phyloP scores from a whole-genome alignment of 176 grass and related monocot genomes.

The Avena atlantica region DNA sequence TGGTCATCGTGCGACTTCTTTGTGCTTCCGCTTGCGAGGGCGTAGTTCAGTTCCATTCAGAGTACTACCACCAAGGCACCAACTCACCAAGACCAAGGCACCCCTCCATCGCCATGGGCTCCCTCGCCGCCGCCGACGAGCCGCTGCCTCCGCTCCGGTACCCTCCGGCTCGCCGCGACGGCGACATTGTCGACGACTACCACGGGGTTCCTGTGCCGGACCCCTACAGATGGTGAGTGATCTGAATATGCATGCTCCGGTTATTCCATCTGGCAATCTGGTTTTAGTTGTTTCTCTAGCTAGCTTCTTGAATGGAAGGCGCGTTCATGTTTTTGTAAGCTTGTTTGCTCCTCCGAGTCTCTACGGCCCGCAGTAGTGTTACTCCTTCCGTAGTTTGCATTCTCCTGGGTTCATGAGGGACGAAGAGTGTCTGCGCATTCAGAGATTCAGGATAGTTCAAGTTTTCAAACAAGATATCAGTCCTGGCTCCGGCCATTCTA shows the following conservation, averaged over 20 bases:
- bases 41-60: background rate
- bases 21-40: background rate
- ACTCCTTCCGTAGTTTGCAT: background rate
- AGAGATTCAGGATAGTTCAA: background rate
- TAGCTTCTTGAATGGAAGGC: background rate
- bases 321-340: background rate
- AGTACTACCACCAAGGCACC: background rate
- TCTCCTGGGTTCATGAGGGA: background rate
- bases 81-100: background rate
- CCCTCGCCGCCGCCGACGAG: slow-evolving; percentile 49
- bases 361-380: background rate
- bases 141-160: slow-evolving; percentile 56
- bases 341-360: background rate
- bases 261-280: background rate
- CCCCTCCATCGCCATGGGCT: slow-evolving; percentile 51
- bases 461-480: background rate
- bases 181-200: slow-evolving; percentile 73
- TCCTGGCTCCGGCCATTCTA: background rate
- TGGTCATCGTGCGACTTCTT: slow-evolving; percentile 19
- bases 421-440: background rate
- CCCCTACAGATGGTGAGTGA: slow-evolving; percentile 83
- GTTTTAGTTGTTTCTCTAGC: background rate
- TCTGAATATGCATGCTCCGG: background rate
- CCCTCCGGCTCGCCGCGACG: slow-evolving; percentile 67
- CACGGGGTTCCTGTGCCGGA: slow-evolving; percentile 81